phyloP scores from a whole-genome alignment of 352 stramenopile genomes.

The Phytopythium mirpurense region DNA sequence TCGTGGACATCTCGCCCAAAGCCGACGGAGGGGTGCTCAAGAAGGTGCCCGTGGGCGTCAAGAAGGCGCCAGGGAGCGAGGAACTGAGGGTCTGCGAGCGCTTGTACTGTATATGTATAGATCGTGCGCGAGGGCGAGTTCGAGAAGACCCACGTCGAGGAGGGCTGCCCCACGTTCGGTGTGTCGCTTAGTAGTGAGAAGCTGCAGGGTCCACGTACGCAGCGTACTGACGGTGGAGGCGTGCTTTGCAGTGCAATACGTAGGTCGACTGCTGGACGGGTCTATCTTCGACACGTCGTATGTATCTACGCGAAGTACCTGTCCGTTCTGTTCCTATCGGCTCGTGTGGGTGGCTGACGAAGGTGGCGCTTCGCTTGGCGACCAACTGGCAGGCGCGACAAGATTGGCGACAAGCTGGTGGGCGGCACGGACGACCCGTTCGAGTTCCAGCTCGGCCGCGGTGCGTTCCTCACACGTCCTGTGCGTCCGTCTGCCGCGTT shows the following conservation, averaged over 20 bases:
- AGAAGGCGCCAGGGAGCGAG: neutral
- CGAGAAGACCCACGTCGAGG: slow-evolving; percentile 50
- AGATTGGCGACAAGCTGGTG: slow-evolving; percentile 75
- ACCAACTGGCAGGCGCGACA: slow-evolving; percentile 41
- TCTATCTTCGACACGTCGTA: slow-evolving; percentile 88
- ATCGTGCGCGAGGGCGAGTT: slow-evolving; percentile 53
- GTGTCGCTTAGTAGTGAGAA: slow-evolving; percentile 3
- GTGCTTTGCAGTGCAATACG: slow-evolving; percentile 63
- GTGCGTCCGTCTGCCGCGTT: too few species aligned
- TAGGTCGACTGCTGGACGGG: slow-evolving; percentile 69
- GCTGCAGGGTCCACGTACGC: too few species aligned
- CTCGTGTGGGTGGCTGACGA: neutral
- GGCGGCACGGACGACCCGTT: slow-evolving; percentile 81
- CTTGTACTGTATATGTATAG: too few species aligned
- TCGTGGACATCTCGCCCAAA: slow-evolving; percentile 74
- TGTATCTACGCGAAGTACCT: too few species aligned
- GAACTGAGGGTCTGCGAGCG: too few species aligned
- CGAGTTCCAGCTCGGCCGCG: slow-evolving; percentile 78
- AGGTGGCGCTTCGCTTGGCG: too few species aligned
- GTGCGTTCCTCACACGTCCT: slow-evolving; percentile 17
- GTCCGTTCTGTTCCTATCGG: too few species aligned
- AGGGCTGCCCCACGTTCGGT: slow-evolving; percentile 81
- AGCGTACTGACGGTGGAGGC: neutral
- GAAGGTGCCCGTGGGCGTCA: slow-evolving; percentile 35
- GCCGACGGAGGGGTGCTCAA: slow-evolving; percentile 77